Percentiles rank a stretch among this genome's conserved stretches.
phyloP scores from a whole-genome alignment of 306 rosid genomes.

The Cotoneaster glaucophyllus region DNA sequence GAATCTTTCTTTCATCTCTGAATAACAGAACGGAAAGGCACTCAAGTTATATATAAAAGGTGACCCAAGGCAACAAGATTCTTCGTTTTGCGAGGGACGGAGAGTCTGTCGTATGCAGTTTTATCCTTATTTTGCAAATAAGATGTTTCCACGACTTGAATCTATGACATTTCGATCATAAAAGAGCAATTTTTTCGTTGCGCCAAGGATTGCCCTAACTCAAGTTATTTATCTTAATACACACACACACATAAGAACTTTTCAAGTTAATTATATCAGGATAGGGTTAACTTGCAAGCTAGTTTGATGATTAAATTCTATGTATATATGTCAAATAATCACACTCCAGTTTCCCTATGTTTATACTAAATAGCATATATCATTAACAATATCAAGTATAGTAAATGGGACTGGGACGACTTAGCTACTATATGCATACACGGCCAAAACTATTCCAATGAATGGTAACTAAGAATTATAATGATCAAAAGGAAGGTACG shows the following conservation, averaged over 20 bases:
- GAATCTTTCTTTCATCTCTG: background rate
- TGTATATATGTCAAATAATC: background rate
- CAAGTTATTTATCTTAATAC: background rate
- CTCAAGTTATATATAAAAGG: background rate
- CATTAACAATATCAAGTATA: background rate
- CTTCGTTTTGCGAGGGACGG: too few relatives aligned
- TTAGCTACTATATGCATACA: background rate
- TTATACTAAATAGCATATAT: background rate
- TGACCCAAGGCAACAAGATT: too few relatives aligned
- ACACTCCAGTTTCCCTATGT: background rate
- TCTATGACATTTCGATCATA: too few relatives aligned
- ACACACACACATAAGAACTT: background rate
- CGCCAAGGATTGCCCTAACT: background rate
- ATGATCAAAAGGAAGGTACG: conserved; percentile 1
- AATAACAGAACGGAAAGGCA: background rate
- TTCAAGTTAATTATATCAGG: background rate
- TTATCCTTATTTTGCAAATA: too few relatives aligned
- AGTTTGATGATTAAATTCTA: background rate
- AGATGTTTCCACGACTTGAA: too few relatives aligned
- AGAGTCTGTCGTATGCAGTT: too few relatives aligned
- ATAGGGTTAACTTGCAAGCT: background rate
- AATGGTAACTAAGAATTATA: background rate
- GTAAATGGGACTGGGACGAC: background rate
- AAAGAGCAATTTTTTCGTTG: too few relatives aligned
- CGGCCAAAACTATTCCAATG: background rate